Percentiles rank a stretch among this genome's conserved stretches.
These are phyloP conservation scores for Penicillium salamii DNA, from an alignment of 495 filamentous ascomycete species.

Conservation along the genomic window DNA sequence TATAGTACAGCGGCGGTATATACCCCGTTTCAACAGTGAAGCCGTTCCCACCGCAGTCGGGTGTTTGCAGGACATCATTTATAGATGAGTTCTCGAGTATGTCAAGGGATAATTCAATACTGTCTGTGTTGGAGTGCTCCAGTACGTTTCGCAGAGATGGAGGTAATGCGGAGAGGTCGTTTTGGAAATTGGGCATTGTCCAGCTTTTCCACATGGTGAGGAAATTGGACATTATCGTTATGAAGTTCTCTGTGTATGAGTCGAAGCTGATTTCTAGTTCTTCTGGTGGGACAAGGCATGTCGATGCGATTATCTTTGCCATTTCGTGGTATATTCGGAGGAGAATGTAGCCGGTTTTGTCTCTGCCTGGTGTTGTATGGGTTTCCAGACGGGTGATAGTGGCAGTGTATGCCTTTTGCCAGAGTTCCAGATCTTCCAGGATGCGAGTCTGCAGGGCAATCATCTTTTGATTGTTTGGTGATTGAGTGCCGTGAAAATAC, in stretches of 20 bases:
- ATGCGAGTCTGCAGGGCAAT: constrained; percentile 5
- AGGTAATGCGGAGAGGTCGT: too few species aligned
- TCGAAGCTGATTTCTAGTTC: constrained; percentile 43
- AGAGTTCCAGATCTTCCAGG: constrained; percentile 8
- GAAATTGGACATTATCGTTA: constrained; percentile 28
- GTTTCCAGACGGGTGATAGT: constrained; percentile 4
- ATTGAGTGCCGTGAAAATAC: not conserved
- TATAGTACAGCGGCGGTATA: constrained; percentile 51
- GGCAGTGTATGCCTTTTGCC: constrained; percentile 13
- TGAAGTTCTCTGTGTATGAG: constrained; percentile 35
- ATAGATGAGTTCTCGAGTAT: constrained; percentile 3
- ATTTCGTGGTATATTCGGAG: constrained; percentile 45
- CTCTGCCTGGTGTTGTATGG: constrained; percentile 3
- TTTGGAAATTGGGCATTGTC: not conserved
- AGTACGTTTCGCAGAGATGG: too few species aligned
- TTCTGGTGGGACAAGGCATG: constrained; percentile 25
- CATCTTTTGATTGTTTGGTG: not conserved
- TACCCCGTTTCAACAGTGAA: constrained; percentile 48
- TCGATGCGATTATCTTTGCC: constrained; percentile 44
- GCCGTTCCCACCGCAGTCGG: constrained; percentile 15
- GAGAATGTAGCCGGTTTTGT: constrained; percentile 23
- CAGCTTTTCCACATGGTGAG: constrained; percentile 28
- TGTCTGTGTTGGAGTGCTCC: too few species aligned
- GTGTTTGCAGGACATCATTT: not conserved
- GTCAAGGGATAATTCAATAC: too few species aligned